Percentiles rank a stretch among this genome's conserved stretches.
phyloP scores from a whole-genome alignment of 495 filamentous ascomycete species.

The Staphylotrichum tortipilum region DNA sequence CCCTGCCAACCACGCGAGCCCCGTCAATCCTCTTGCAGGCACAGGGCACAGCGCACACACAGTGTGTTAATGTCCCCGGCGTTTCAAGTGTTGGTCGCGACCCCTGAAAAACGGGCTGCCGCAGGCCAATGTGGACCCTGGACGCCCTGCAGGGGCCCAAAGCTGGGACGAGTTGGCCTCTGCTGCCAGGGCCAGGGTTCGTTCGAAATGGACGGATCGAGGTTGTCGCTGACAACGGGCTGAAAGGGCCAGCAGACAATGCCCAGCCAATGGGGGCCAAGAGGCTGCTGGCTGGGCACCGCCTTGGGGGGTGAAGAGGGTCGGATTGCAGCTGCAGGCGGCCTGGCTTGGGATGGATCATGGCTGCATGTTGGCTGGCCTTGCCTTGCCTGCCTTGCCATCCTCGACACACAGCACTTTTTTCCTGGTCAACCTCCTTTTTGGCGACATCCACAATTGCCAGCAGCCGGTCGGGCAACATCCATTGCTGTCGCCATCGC shows the following conservation, averaged over 20 bases:
- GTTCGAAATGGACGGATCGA: not conserved
- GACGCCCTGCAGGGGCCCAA: slow-evolving; percentile 5
- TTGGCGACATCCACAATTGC: not conserved
- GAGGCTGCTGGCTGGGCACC: slow-evolving; percentile 4
- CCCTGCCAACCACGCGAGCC: no score
- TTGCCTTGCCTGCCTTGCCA: no score
- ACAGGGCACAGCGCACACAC: not conserved
- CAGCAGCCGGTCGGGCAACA: no score
- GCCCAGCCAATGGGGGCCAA: slow-evolving; percentile 13
- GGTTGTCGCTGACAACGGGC: slow-evolving; percentile 4
- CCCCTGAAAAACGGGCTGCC: not conserved
- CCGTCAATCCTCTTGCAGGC: no score
- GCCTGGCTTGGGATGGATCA: not conserved
- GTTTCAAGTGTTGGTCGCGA: slow-evolving; percentile 10
- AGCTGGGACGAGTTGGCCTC: not conserved
- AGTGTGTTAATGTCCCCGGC: not conserved
- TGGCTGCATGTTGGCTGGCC: no score
- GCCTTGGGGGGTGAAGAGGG: no score
- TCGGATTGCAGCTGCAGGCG: slow-evolving; percentile 1
- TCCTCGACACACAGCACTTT: not conserved
- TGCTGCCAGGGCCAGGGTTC: not conserved
- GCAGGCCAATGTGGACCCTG: not conserved
- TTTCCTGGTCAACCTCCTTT: not conserved
- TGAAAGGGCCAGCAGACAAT: slow-evolving; percentile 3
- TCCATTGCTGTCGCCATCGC: no score